A percentile compares a stretch with the other conserved stretches of the same genome.
Conservation (phyloP, 2,329 filamentous ascomycete genomes). For the Trichoderma sp. region DNA sequence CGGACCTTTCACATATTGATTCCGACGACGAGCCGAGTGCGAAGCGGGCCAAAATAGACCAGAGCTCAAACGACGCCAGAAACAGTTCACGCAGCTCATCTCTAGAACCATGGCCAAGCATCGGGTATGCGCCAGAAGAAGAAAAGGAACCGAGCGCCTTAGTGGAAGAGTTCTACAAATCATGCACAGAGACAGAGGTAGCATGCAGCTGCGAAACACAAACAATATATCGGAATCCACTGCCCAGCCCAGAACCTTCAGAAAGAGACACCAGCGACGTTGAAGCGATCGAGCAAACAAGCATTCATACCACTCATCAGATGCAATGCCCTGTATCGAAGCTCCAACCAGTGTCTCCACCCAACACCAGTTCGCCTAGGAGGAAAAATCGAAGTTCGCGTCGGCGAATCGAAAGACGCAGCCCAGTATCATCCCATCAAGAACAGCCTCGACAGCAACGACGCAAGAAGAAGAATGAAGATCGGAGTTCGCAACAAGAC, state of each 20-base stretch:
- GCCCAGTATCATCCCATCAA: neutral
- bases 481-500: neutral
- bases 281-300: neutral
- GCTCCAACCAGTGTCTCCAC: neutral
- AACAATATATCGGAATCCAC: neutral
- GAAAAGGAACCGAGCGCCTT: neutral
- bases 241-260: conserved; percentile 2
- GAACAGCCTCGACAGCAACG: neutral
- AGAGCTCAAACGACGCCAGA: neutral
- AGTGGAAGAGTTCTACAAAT: neutral
- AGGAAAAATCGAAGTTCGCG: neutral
- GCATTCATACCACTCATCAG: neutral
- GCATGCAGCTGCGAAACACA: neutral
- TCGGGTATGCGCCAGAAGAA: neutral
- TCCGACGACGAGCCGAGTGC: neutral
- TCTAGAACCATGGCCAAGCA: neutral
- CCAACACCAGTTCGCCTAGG: neutral
- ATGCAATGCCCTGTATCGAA: neutral
- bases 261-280: neutral
- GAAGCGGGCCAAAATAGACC: neutral
- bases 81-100: neutral
- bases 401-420: neutral
- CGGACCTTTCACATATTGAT: neutral
- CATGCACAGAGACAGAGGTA: neutral
- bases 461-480: neutral